Conservation (phyloP, 495 filamentous ascomycete genomes). For the Penicillium waksmanii region DNA sequence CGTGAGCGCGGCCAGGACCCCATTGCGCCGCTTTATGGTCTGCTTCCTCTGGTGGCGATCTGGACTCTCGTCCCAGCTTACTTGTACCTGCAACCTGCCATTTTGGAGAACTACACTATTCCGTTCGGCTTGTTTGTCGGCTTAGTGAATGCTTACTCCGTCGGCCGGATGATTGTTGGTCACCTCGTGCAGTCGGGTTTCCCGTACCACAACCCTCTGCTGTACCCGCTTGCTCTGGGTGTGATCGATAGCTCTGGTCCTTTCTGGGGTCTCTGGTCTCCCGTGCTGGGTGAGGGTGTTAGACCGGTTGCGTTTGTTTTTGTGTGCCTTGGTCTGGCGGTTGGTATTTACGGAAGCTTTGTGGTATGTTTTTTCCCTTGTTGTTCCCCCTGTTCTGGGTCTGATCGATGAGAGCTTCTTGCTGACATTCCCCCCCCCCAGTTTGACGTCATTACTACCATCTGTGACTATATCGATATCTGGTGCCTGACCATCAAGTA, state of each 20-base stretch:
- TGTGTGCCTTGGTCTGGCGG: slow-evolving; percentile 72
- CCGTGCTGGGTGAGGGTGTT: slow-evolving; percentile 67
- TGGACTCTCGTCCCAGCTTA: slow-evolving; percentile 79
- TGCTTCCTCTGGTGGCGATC: slow-evolving; percentile 73
- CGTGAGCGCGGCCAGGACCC: slow-evolving; percentile 70
- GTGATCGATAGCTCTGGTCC: slow-evolving; percentile 80
- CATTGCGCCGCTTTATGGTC: slow-evolving; percentile 73
- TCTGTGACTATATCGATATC: slow-evolving; percentile 97
- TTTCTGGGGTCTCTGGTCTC: slow-evolving; percentile 72
- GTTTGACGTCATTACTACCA: slow-evolving; percentile 91
- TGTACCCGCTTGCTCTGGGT: slow-evolving; percentile 68
- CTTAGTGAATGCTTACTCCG: slow-evolving; percentile 87
- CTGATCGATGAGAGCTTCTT: no score
- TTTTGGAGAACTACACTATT: slow-evolving; percentile 78
- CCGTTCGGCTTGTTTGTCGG: slow-evolving; percentile 88
- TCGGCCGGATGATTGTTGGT: slow-evolving; percentile 92
- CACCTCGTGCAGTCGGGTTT: slow-evolving; percentile 84
- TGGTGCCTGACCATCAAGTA: slow-evolving; percentile 97
- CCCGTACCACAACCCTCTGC: slow-evolving; percentile 81
- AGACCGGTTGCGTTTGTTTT: slow-evolving; percentile 90
- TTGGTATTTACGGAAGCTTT: slow-evolving; percentile 94
- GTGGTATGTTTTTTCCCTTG: slow-evolving; percentile 60
- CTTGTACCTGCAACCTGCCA: slow-evolving; percentile 79
- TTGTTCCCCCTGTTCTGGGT: background rate
- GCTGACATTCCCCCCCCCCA: slow-evolving; percentile 20